Base-by-base conservation (phyloP, 176 grass and related monocot species). In the Pharus latifolius region DNA sequence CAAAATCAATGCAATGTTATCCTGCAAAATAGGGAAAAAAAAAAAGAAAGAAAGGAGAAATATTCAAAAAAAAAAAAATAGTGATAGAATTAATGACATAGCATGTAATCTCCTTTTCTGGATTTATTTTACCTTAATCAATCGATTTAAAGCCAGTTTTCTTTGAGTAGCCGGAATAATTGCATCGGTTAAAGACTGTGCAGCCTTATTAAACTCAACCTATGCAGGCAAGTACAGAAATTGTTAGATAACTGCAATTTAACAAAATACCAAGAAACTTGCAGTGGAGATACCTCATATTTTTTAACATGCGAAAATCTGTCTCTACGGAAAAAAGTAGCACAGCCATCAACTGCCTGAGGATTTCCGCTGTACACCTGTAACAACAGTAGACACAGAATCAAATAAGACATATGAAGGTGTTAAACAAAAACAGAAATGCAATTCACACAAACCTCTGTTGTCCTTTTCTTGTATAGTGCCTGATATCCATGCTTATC, bases 161-260 rank as follows among this genome's bases (percentile, higher is more conserved):
- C 83, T 91, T 70, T 99, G 96, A 76, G 68, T 27, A 88, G 90
- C 22, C 75, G 82, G 77, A 74, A 99, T 99, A 64, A 88, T 92
- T 1, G 79, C 79, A 46, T 95, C 96, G n/a, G 90, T 95, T 80
- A 99, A 82, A 59, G 96, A 99, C 53, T 99, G 90, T 82, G 96
- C 96, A 76, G 96, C 96, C 78, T 99, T 99, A 75, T 99, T 99
- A 55, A 99, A 99, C 50, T 99, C 90, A 81, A 99, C 96, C 96
- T 99, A 63, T 70, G 74, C 4, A 88, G 60, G 75, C 63, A 63
- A 63, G 67, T 54, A 73, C 49, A 74, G 40, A 16, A 84, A 73
- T 28, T 49, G 48, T 85, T 61, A 79, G 31, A 67, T 42, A 60
- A 55, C 60, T 37, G 48, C 56, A 80, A 73, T 30, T 55, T 44